Evolutionary conservation across 2,329 filamentous ascomycete genomes (phyloP), one percentile per base, ranked within the genome.

Genomic region (Plectosphaerella cucumerina): DNA sequence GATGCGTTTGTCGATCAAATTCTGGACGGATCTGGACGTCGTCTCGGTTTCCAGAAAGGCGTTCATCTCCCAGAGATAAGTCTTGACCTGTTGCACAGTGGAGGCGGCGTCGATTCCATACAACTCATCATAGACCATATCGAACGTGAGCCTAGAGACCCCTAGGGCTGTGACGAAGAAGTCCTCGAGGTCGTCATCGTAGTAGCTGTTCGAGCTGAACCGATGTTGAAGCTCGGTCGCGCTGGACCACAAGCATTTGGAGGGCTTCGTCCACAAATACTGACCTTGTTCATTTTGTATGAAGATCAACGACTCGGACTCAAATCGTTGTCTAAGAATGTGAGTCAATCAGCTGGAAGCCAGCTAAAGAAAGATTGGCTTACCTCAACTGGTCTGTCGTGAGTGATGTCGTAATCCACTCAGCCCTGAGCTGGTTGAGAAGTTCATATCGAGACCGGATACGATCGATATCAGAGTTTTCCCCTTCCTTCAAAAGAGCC

Each of bases 51-150:
- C 6, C 2, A 74, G 53, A 1, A 71, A 53, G 0, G 65, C 64
- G 42, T 65, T 71, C 17, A 71, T 52, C 1, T 60, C 55, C 59
- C 55, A 58, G 1, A 73, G 58, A 0, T 58, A 58, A 11, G 63
- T 53, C 52, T 66, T 70, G 8, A 67, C 46, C 3, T 66, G 58
- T 1, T 55, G 22, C 2, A 56, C 20, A 1, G 58, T 54, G 31
- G 31, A 34, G 31, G 31, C 31, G 31, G 31, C 8, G 31, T 34
- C 31, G 31, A 34, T 8, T 34, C 31, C 31, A 14, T 34, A 14
- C 14, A 34, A 34, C 31, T 34, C 31, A 34, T 34, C 31, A 14
- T 34, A 34, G 31, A 34, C 31, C 31, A 34, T 34, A 14, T 34
- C 31, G 31, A 34, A 8, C 8, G 31, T 34, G 31, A 34, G 31